Conservation (phyloP, 306 rosid species). For the Castanea sativa region DNA sequence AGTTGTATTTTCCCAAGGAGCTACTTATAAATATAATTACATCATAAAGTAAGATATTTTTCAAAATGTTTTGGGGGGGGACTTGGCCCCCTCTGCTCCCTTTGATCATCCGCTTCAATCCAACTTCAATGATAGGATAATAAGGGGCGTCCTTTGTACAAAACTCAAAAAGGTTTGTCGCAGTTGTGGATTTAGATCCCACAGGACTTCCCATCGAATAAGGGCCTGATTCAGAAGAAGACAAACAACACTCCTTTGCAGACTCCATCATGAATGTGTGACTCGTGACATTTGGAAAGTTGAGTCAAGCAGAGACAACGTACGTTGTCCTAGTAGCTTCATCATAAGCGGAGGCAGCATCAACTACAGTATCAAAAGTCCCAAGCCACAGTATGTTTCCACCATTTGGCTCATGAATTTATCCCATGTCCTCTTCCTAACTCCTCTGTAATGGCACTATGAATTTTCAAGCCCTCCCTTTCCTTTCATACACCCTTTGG, state of each 20-base stretch:
- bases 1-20: no score
- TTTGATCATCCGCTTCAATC: no score
- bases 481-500: slow-evolving; percentile 95
- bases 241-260: slow-evolving; percentile 4
- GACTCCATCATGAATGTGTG: no score
- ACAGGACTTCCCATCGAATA: slow-evolving; percentile 40
- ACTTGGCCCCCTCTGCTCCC: no score
- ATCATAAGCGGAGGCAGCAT: slow-evolving; percentile 77
- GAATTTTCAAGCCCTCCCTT: slow-evolving; percentile 94
- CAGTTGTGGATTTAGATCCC: slow-evolving; percentile 39
- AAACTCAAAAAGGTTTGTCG: slow-evolving; percentile 56
- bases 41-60: no score
- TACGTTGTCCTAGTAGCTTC: slow-evolving; percentile 96
- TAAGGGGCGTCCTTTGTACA: slow-evolving; percentile 13
- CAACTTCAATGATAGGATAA: no score
- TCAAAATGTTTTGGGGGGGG: no score
- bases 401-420: slow-evolving; percentile 73
- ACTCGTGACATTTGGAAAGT: slow-evolving; percentile 40
- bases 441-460: slow-evolving; percentile 72
- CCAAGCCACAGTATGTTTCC: slow-evolving; percentile 83
- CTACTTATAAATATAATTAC: no score
- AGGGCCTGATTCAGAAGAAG: slow-evolving; percentile 31
- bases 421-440: slow-evolving; percentile 97
- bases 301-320: slow-evolving; percentile 70
- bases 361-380: slow-evolving; percentile 60